Percentiles rank a stretch among this genome's conserved stretches.
Conservation (phyloP, 352 stramenopile species). For the Globisporangium mamillatum region DNA sequence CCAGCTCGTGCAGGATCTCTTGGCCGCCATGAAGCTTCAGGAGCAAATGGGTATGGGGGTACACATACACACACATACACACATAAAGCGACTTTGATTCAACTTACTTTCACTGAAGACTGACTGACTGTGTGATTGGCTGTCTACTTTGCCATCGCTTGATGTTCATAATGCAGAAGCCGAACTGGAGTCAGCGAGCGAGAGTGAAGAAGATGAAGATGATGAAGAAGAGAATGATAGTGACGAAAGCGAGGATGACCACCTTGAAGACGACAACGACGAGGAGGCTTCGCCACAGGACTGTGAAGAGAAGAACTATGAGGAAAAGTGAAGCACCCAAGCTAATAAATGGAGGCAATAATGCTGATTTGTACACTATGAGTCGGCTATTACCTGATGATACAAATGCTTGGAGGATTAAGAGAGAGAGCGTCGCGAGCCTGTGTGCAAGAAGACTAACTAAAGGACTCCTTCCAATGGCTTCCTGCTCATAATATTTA, state of each 20-base stretch:
- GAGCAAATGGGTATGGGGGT: conserved; percentile 34
- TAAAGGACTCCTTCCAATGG: background rate
- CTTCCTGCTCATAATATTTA: background rate
- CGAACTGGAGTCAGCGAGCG: conserved; percentile 34
- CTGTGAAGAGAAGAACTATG: conserved; percentile 17
- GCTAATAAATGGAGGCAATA: background rate
- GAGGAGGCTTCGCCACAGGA: conserved; percentile 26
- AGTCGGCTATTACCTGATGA: background rate
- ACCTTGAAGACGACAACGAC: conserved; percentile 12
- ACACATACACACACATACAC: no score
- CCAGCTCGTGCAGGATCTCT: conserved; percentile 56
- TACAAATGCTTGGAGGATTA: background rate
- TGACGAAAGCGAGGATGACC: conserved; percentile 17
- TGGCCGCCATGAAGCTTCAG: conserved; percentile 61
- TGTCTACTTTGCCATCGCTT: background rate
- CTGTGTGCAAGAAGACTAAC: background rate
- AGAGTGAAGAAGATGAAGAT: conserved; percentile 56
- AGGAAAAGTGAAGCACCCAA: conserved; percentile 9
- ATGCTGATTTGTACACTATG: background rate
- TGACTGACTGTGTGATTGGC: background rate
- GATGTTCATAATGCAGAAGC: conserved; percentile 20
- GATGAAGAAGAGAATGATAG: conserved; percentile 29
- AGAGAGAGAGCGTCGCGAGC: background rate
- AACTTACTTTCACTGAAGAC: background rate
- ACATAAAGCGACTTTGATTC: background rate